These are phyloP conservation scores for Helminthosporium solani DNA, from an alignment of 2,329 filamentous ascomycete species.

Conservation along the genomic window DNA sequence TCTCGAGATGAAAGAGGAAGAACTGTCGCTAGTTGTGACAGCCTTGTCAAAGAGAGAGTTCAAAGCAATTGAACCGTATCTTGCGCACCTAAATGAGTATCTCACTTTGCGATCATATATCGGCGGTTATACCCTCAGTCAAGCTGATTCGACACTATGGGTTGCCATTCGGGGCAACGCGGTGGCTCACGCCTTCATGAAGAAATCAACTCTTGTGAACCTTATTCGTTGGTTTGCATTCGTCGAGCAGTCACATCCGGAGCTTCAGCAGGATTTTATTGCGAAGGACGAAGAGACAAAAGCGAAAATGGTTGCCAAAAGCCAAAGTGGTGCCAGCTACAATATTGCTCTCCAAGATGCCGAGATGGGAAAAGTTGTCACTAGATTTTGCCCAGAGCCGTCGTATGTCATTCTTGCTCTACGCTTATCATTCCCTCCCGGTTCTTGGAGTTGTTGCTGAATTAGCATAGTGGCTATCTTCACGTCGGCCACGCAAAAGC, in stretches of 20 bases:
- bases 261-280: slow-evolving; percentile 74
- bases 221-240: slow-evolving; percentile 84
- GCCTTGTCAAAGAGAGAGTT: too few species aligned
- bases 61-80: slow-evolving; percentile 73
- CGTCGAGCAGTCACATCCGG: slow-evolving; percentile 77
- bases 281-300: slow-evolving; percentile 37
- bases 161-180: slow-evolving; percentile 79
- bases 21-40: too few species aligned
- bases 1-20: too few species aligned
- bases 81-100: slow-evolving; percentile 80
- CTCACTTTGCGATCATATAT: slow-evolving; percentile 84
- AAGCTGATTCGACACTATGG: slow-evolving; percentile 81
- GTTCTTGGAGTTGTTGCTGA: slow-evolving; percentile 2
- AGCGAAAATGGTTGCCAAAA: slow-evolving; percentile 62
- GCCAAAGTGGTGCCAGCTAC: slow-evolving; percentile 84
- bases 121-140: slow-evolving; percentile 74
- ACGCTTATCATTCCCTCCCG: slow-evolving; percentile 17
- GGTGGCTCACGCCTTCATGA: slow-evolving; percentile 77
- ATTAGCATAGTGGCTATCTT: slow-evolving; percentile 65
- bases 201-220: slow-evolving; percentile 74
- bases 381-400: slow-evolving; percentile 89
- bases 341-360: slow-evolving; percentile 83
- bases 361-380: slow-evolving; percentile 73
- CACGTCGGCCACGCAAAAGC: slow-evolving; percentile 97
- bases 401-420: too few species aligned